phyloP scores from a whole-genome alignment of 164 flowering plant species.

The Buxus sempervirens region DNA sequence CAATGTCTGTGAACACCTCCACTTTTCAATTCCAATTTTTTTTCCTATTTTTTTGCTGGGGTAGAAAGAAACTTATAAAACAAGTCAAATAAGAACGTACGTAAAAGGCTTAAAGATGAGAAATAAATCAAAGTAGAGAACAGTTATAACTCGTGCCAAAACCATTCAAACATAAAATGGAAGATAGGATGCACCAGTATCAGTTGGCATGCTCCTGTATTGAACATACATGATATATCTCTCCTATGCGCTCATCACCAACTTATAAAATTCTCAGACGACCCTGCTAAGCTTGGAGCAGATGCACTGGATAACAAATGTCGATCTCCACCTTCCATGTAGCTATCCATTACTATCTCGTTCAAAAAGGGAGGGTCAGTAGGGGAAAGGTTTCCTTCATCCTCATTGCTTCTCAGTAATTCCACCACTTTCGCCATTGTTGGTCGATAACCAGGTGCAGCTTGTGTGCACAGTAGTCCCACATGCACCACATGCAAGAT shows the following conservation, averaged over 20 bases:
- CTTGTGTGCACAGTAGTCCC: slow-evolving; percentile 19
- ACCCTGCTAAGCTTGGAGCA: slow-evolving; percentile 2
- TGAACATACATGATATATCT: no score
- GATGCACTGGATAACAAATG: slow-evolving; percentile 7
- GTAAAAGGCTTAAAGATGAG: no score
- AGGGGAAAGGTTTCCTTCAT: neutral
- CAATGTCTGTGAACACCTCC: no score
- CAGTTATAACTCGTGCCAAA: no score
- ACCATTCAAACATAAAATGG: no score
- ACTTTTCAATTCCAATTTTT: no score
- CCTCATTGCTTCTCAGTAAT: slow-evolving; percentile 5
- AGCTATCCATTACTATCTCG: neutral
- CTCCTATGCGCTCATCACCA: slow-evolving; percentile 3
- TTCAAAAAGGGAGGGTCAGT: slow-evolving; percentile 18
- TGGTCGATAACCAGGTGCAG: slow-evolving; percentile 10
- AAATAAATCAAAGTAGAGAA: no score
- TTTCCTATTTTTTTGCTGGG: no score
- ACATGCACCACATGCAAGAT: slow-evolving; percentile 16
- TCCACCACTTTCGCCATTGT: slow-evolving; percentile 17
- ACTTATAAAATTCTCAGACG: slow-evolving; percentile 1
- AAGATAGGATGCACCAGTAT: no score
- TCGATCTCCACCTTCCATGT: slow-evolving; percentile 10
- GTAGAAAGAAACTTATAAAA: no score
- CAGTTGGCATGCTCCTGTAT: no score
- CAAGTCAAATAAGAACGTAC: no score